Evolutionary conservation across 352 stramenopile genomes (phyloP), one percentile per base, ranked within the genome.

Genomic region (Hyphochytrium catenoides): DNA sequence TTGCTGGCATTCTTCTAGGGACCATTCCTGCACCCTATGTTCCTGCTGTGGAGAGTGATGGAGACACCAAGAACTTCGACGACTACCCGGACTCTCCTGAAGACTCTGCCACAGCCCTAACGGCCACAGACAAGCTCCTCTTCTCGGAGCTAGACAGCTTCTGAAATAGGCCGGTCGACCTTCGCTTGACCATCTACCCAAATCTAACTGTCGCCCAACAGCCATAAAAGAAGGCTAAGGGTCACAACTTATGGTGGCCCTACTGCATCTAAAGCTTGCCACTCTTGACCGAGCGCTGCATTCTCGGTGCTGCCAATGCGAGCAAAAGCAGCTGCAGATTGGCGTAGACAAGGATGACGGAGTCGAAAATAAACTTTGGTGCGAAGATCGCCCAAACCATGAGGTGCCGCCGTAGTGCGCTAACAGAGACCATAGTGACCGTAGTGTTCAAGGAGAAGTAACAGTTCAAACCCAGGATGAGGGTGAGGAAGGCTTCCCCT

Each of bases 381-480:
- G 75, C 74, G 47, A 91, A 91, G 35, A 91, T 84, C 8, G 74
- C 73, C 75, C 75, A 91, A 25, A 91, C 73, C 72, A 91, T 88
- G 27, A 91, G 54, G 44, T 91, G 75, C 12, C 75, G 66, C 21
- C 74, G 59, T 51, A 81, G 67, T 8, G 85, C 42, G 7, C 56
- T 63, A 12, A 83, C 71, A 52, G 85, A 89, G 11, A 60, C 40
- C n/a, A 58, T 79, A 27, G 72, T 85, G 21, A 76, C 62, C 11
- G 57, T 29, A 8, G 64, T 45, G 26, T 68, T 64, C 3, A 76
- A 51, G 16, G 51, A 37, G 31, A 67, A 76, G 25, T 71, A 69
- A n/a, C n/a, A n/a, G n/a, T n/a, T n/a, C n/a, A n/a, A n/a, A n/a
- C n/a, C n/a, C n/a, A n/a, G n/a, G n/a, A 62, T 14, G 20, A 61